Percentiles rank a stretch among this genome's conserved stretches.
phyloP scores from a whole-genome alignment of 768 basidiomycete genomes.

The Boletus sp. region DNA sequence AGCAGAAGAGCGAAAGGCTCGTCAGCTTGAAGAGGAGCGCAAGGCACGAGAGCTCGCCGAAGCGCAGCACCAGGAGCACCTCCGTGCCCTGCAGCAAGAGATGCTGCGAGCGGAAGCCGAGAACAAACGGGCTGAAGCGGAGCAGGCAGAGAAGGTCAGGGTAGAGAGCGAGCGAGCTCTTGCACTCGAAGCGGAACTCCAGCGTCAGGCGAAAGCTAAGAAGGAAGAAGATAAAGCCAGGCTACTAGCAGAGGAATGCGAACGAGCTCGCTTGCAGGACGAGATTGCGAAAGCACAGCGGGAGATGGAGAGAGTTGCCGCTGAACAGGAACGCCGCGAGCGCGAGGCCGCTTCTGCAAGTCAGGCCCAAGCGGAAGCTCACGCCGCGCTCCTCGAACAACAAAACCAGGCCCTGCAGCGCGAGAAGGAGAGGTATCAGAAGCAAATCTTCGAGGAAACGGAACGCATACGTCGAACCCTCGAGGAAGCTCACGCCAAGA shows the following conservation, averaged over 20 bases:
- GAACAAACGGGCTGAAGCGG: constrained; percentile 16
- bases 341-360: constrained; percentile 23
- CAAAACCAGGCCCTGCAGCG: constrained; percentile 20
- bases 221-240: constrained; percentile 29
- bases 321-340: constrained; percentile 27
- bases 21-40: constrained; percentile 32
- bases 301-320: constrained; percentile 25
- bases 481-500: constrained; percentile 27
- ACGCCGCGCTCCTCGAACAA: constrained; percentile 22
- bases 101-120: constrained; percentile 27
- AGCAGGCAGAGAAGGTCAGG: constrained; percentile 28
- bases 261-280: constrained; percentile 27
- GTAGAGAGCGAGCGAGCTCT: constrained; percentile 30
- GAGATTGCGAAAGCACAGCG: constrained; percentile 28
- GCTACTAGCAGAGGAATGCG: constrained; percentile 25
- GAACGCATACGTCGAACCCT: constrained; percentile 24
- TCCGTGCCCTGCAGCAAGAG: constrained; percentile 27
- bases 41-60: constrained; percentile 27
- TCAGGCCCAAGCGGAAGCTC: constrained; percentile 28
- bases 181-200: constrained; percentile 29
- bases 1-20: constrained; percentile 30
- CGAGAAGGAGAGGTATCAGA: constrained; percentile 28
- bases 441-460: constrained; percentile 24
- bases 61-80: constrained; percentile 29
- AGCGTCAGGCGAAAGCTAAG: constrained; percentile 23